A percentile compares a stretch with the other conserved stretches of the same genome.
phyloP scores from a whole-genome alignment of 2,329 filamentous ascomycete genomes.

The Orbilia brochopaga region DNA sequence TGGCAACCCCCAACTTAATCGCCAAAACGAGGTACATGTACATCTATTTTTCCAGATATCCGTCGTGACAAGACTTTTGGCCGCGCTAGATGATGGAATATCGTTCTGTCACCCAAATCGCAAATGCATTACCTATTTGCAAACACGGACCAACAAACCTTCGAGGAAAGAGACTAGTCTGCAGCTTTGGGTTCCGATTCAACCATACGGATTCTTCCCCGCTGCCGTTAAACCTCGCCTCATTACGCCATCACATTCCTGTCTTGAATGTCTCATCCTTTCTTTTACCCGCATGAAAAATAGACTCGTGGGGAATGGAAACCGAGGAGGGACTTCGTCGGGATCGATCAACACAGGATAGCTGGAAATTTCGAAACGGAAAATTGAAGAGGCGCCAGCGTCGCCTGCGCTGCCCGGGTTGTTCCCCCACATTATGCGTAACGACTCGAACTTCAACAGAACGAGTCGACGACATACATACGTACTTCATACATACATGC shows the following conservation, averaged over 20 bases:
- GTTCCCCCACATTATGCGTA: conserved; percentile 42
- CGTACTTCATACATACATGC: background rate
- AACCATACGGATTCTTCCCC: conserved; percentile 49
- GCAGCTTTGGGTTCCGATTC: conserved; percentile 31
- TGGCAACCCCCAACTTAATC: conserved; percentile 26
- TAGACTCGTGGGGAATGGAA: conserved; percentile 33
- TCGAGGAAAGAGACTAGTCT: conserved; percentile 26
- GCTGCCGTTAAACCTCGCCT: conserved; percentile 45
- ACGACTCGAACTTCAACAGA: conserved; percentile 22
- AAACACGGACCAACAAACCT: conserved; percentile 15
- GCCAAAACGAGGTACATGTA: background rate
- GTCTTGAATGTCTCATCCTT: conserved; percentile 49
- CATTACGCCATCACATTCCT: conserved; percentile 51
- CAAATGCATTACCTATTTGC: conserved; percentile 30
- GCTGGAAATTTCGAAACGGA: background rate
- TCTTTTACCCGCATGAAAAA: conserved; percentile 21
- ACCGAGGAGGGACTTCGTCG: conserved; percentile 5
- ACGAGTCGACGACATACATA: too few species aligned
- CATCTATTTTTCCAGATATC: background rate
- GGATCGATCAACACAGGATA: conserved; percentile 8
- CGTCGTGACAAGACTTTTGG: conserved; percentile 7
- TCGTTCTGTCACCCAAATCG: conserved; percentile 43
- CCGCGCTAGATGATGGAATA: conserved; percentile 17
- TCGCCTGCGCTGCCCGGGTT: background rate
- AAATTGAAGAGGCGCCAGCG: background rate